Evolutionary conservation across 2,329 filamentous ascomycete genomes (phyloP).

Genomic region (Didymellaceae sp.): DNA sequence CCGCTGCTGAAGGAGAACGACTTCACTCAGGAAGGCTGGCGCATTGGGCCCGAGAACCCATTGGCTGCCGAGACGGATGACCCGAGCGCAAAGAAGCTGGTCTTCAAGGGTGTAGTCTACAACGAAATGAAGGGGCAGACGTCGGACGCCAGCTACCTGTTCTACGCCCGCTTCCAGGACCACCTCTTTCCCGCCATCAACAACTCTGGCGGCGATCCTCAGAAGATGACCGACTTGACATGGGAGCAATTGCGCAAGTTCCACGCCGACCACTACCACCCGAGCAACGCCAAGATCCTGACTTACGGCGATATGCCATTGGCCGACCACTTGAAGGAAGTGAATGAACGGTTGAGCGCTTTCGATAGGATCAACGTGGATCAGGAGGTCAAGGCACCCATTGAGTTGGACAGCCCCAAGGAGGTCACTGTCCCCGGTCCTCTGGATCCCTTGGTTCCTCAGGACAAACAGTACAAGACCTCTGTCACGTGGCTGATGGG

Average conservation of each 20-base stretch:
- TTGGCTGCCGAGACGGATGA: slow-evolving; percentile 53
- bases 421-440: slow-evolving; percentile 79
- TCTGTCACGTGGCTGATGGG: slow-evolving; percentile 93
- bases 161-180: slow-evolving; percentile 94
- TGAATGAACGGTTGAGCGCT: slow-evolving; percentile 73
- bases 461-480: slow-evolving; percentile 89
- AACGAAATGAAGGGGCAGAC: slow-evolving; percentile 99
- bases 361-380: slow-evolving; percentile 77
- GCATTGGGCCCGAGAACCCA: slow-evolving; percentile 90
- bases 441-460: slow-evolving; percentile 82
- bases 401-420: slow-evolving; percentile 72
- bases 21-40: slow-evolving; percentile 96
- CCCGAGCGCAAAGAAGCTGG: slow-evolving; percentile 69
- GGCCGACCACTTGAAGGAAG: slow-evolving; percentile 77
- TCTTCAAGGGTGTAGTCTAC: slow-evolving; percentile 98
- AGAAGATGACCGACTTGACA: slow-evolving; percentile 94
- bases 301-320: slow-evolving; percentile 95
- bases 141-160: slow-evolving; percentile 95
- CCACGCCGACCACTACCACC: slow-evolving; percentile 93
- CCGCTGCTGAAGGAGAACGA: slow-evolving; percentile 89
- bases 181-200: slow-evolving; percentile 93
- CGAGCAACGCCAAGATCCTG: slow-evolving; percentile 94
- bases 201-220: slow-evolving; percentile 95
- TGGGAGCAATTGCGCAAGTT: slow-evolving; percentile 88
- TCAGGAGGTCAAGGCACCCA: slow-evolving; percentile 75